phyloP scores from a whole-genome alignment of 1,284 basidiomycete genomes.

The Cerrena zonata region DNA sequence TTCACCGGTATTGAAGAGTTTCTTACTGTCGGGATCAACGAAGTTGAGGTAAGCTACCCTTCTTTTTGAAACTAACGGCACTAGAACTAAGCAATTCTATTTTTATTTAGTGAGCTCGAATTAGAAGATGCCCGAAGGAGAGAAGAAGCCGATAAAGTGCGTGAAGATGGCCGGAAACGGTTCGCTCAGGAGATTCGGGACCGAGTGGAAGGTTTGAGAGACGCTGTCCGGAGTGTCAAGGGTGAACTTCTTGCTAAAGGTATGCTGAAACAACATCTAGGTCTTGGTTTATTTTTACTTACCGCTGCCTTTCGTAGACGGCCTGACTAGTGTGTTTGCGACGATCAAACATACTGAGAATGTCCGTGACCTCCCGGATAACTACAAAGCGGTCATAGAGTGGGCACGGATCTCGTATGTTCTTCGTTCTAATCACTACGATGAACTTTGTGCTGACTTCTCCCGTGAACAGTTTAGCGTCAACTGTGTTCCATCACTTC shows the following conservation, averaged over 20 bases:
- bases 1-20: slow-evolving; percentile 81
- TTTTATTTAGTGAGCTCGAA: slow-evolving; percentile 47
- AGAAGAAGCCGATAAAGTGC: slow-evolving; percentile 84
- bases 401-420: slow-evolving; percentile 94
- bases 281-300: slow-evolving; percentile 6
- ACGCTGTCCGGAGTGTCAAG: slow-evolving; percentile 82
- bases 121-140: slow-evolving; percentile 72
- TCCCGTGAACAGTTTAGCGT: slow-evolving; percentile 62
- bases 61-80: not conserved
- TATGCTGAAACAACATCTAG: slow-evolving; percentile 19
- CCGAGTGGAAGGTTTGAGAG: slow-evolving; percentile 82
- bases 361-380: slow-evolving; percentile 74
- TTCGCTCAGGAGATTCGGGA: slow-evolving; percentile 86
- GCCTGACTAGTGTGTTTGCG: slow-evolving; percentile 81
- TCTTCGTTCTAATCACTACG: not conserved
- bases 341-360: slow-evolving; percentile 80
- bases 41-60: slow-evolving; percentile 42
- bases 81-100: not conserved
- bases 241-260: slow-evolving; percentile 85
- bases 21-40: slow-evolving; percentile 78
- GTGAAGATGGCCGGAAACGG: slow-evolving; percentile 81
- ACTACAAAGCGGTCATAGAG: slow-evolving; percentile 86
- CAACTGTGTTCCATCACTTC: slow-evolving; percentile 92
- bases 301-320: slow-evolving; percentile 53
- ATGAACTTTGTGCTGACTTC: too few relatives aligned